phyloP scores from a whole-genome alignment of 176 grass and related monocot genomes.

The Poa annua region DNA sequence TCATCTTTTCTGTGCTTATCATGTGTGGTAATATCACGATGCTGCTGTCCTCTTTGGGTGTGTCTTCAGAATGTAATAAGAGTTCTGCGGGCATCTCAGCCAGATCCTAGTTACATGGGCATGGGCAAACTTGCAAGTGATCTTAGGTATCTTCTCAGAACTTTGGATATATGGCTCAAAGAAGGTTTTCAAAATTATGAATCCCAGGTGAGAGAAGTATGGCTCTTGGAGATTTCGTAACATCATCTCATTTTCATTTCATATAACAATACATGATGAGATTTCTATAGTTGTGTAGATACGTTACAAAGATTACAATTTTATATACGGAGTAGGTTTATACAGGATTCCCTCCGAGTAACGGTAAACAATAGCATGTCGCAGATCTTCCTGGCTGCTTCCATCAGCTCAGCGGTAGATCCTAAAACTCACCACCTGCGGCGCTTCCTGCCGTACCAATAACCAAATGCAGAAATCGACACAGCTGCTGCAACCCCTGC shows the following conservation, averaged over 20 bases:
- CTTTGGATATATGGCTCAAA: neutral
- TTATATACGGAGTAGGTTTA: conserved; percentile 28
- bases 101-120: neutral
- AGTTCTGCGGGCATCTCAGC: too few species aligned
- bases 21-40: too few species aligned
- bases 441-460: conserved; percentile 77
- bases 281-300: conserved; percentile 29
- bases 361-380: neutral
- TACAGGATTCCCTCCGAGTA: conserved; percentile 7
- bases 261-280: conserved; percentile 17
- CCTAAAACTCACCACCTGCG: conserved; percentile 52
- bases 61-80: too few species aligned
- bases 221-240: neutral
- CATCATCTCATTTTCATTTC: neutral
- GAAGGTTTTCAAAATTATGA: neutral
- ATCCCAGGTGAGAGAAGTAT: conserved; percentile 9
- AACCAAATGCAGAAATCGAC: conserved; percentile 65
- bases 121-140: neutral
- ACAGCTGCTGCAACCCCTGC: conserved; percentile 63
- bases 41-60: too few species aligned
- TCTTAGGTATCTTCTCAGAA: neutral
- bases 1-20: too few species aligned
- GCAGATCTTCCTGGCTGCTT: neutral
- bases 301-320: conserved; percentile 28
- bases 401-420: neutral